Evolutionary conservation across 1,284 basidiomycete genomes (phyloP).

Genomic region (Malassezia restricta): DNA sequence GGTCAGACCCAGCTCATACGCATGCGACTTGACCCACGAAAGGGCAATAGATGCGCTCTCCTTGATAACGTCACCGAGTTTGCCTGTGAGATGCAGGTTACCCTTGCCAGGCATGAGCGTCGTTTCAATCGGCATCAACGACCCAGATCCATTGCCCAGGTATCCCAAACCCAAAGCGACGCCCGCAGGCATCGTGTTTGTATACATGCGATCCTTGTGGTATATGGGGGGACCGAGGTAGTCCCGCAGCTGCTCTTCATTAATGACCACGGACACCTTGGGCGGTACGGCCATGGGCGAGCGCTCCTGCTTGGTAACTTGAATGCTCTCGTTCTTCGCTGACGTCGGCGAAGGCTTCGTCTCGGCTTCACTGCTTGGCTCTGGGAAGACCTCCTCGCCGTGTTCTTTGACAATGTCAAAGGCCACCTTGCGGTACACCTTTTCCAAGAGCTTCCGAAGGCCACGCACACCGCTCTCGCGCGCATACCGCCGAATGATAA

Average conservation of each 20-base stretch:
- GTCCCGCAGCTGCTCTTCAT: constrained; percentile 75
- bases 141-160: constrained; percentile 85
- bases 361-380: constrained; percentile 49
- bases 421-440: constrained; percentile 96
- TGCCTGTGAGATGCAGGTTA: constrained; percentile 74
- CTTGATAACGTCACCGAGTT: constrained; percentile 92
- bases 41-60: constrained; percentile 89
- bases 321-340: not conserved
- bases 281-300: constrained; percentile 71
- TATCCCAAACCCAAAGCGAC: constrained; percentile 91
- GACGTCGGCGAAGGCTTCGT: not conserved
- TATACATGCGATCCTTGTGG: constrained; percentile 87
- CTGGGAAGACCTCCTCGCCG: constrained; percentile 75
- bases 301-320: constrained; percentile 60
- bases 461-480: constrained; percentile 67
- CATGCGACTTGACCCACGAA: constrained; percentile 83
- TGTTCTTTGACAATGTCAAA: constrained; percentile 81
- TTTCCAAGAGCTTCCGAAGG: constrained; percentile 38
- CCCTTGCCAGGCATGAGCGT: constrained; percentile 43
- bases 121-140: constrained; percentile 86
- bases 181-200: constrained; percentile 65
- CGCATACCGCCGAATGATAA: constrained; percentile 90
- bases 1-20: constrained; percentile 67
- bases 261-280: constrained; percentile 67
- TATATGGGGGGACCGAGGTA: constrained; percentile 93